Percentiles rank a stretch among this genome's conserved stretches.
Evolutionary conservation across 768 basidiomycete species (phyloP).

Genomic region (Phanerodontia chrysosporium): DNA sequence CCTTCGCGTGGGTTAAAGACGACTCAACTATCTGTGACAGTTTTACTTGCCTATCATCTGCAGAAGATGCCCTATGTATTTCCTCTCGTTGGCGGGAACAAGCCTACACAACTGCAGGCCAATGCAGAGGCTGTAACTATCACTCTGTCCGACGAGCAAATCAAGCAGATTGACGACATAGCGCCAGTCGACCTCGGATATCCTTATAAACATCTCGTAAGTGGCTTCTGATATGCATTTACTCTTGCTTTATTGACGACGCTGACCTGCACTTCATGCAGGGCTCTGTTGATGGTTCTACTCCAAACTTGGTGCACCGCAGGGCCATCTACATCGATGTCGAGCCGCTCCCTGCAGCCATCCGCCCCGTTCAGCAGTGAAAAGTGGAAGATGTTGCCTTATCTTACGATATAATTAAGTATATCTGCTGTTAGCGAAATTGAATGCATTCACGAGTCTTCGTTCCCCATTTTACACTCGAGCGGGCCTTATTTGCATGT

Average conservation of each 20-base stretch:
- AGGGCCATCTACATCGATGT: not conserved
- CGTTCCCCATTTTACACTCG: too few species aligned
- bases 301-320: not conserved
- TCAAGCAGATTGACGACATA: conserved; percentile 37
- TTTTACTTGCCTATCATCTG: conserved; percentile 48
- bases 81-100: conserved; percentile 46
- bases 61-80: conserved; percentile 47
- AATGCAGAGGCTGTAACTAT: conserved; percentile 48
- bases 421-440: too few species aligned
- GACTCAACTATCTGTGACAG: too few species aligned
- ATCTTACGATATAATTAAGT: too few species aligned
- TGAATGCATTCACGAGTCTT: too few species aligned
- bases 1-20: not conserved
- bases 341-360: not conserved
- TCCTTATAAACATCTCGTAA: conserved; percentile 26
- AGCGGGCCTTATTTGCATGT: not conserved
- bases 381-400: too few species aligned
- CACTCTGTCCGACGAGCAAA: conserved; percentile 37
- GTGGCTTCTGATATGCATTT: too few species aligned
- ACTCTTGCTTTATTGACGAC: conserved; percentile 8
- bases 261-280: not conserved
- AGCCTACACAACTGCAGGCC: conserved; percentile 41
- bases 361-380: not conserved
- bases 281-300: not conserved
- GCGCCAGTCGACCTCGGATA: conserved; percentile 44